A percentile compares a stretch with the other conserved stretches of the same genome.
phyloP scores from a whole-genome alignment of 176 grass and related monocot genomes.

The Musa beccarii region DNA sequence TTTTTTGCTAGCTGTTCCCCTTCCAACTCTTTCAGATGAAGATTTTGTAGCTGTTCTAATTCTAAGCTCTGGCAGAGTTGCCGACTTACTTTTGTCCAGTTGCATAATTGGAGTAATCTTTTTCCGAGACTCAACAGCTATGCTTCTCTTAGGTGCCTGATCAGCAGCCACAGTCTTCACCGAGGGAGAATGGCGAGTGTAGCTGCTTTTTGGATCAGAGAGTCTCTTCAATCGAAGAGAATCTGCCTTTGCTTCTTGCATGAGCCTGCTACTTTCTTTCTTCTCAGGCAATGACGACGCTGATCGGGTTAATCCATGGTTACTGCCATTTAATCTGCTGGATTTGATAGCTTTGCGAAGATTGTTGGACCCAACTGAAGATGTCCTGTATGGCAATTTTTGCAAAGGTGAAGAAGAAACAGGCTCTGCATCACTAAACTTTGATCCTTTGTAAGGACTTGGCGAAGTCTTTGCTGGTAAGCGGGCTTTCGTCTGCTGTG shows the following conservation, averaged over 20 bases:
- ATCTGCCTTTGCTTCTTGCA: slow-evolving; percentile 25
- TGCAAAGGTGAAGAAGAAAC: slow-evolving; percentile 22
- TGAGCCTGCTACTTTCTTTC: slow-evolving; percentile 25
- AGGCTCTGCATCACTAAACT: slow-evolving; percentile 32
- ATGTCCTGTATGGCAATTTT: slow-evolving; percentile 23
- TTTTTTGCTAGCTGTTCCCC: slow-evolving; percentile 23
- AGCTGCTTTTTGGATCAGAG: slow-evolving; percentile 49
- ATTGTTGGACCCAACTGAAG: slow-evolving; percentile 29
- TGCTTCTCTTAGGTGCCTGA: slow-evolving; percentile 31
- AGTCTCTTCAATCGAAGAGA: slow-evolving; percentile 38
- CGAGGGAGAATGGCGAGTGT: slow-evolving; percentile 18
- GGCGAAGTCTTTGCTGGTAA: slow-evolving; percentile 24
- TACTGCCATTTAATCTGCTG: slow-evolving; percentile 16
- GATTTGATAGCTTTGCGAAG: slow-evolving; percentile 7
- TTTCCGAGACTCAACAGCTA: slow-evolving; percentile 42
- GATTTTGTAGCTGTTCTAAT: slow-evolving; percentile 18
- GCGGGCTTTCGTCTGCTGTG: slow-evolving; percentile 7
- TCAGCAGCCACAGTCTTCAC: slow-evolving; percentile 12
- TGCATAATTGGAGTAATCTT: slow-evolving; percentile 55
- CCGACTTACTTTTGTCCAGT: slow-evolving; percentile 81
- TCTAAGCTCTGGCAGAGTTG: slow-evolving; percentile 64
- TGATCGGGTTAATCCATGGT: slow-evolving; percentile 57
- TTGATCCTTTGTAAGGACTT: slow-evolving; percentile 55
- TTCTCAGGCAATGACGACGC: slow-evolving; percentile 46
- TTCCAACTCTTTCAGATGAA: slow-evolving; percentile 19